Percentiles rank a stretch among this genome's conserved stretches.
Conservation (phyloP, 805 yeast species). For the Ogataea dorogensis region DNA sequence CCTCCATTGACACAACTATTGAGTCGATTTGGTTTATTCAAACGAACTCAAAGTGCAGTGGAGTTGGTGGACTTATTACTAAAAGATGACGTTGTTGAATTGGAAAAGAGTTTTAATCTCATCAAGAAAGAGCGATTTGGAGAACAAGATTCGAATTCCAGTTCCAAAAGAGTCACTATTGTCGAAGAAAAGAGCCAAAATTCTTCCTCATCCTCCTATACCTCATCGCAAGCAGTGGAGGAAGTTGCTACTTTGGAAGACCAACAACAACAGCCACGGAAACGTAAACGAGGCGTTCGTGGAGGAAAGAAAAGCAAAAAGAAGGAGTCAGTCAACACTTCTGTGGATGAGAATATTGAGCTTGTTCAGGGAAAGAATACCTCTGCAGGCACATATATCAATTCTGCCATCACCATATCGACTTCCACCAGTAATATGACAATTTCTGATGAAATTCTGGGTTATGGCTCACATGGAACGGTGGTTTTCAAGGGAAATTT, state of each 20-base stretch:
- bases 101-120: conserved; percentile 27
- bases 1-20: conserved; percentile 35
- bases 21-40: conserved; percentile 32
- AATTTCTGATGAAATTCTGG: conserved; percentile 74
- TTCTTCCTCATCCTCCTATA: conserved; percentile 18
- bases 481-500: conserved; percentile 88
- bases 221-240: conserved; percentile 9
- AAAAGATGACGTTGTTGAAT: conserved; percentile 28
- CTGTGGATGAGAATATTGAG: conserved; percentile 13
- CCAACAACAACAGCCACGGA: conserved; percentile 39
- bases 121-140: conserved; percentile 27
- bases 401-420: conserved; percentile 5
- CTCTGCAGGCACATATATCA: not conserved
- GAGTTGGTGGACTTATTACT: conserved; percentile 34
- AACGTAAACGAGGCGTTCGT: conserved; percentile 79
- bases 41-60: conserved; percentile 34
- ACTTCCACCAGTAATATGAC: conserved; percentile 42
- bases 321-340: conserved; percentile 21
- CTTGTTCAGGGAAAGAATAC: conserved; percentile 1
- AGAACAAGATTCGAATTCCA: conserved; percentile 3
- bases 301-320: conserved; percentile 70
- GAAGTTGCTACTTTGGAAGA: conserved; percentile 9
- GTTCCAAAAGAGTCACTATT: conserved; percentile 12
- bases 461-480: conserved; percentile 96
- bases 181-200: conserved; percentile 12